A percentile compares a stretch with the other conserved stretches of the same genome.
These are phyloP conservation scores for Cytospora mali DNA, from an alignment of 2,329 filamentous ascomycete genomes.

Conservation along the genomic window DNA sequence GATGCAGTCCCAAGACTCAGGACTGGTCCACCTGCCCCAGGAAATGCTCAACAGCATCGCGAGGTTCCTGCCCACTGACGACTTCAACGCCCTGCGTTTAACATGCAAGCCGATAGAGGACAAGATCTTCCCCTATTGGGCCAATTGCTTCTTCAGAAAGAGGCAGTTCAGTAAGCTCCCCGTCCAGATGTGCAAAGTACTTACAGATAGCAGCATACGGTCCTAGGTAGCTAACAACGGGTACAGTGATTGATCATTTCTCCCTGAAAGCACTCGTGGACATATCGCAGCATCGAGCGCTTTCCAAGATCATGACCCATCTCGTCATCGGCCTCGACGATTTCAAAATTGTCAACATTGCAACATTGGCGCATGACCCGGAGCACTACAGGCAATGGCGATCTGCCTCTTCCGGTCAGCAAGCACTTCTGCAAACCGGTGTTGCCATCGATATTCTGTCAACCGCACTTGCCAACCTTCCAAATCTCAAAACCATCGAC, in stretches of 20 bases:
- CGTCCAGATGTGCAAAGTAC: too few species aligned
- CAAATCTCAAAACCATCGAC: constrained; percentile 57
- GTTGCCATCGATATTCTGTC: constrained; percentile 55
- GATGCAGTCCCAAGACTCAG: neutral
- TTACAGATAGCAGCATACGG: too few species aligned
- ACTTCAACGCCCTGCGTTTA: constrained; percentile 57
- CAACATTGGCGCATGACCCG: neutral
- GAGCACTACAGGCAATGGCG: neutral
- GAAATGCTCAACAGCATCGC: constrained; percentile 63
- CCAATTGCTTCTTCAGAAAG: constrained; percentile 65
- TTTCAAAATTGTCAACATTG: constrained; percentile 17
- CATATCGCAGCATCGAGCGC: constrained; percentile 50
- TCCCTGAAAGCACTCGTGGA: constrained; percentile 53
- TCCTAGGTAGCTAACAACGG: constrained; percentile 34
- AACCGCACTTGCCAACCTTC: constrained; percentile 57
- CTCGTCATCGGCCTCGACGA: constrained; percentile 53
- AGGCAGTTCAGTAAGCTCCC: constrained; percentile 57
- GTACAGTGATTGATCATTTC: constrained; percentile 42
- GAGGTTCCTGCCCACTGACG: constrained; percentile 53
- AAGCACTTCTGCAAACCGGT: constrained; percentile 46
- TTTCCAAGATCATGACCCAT: constrained; percentile 45
- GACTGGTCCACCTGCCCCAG: constrained; percentile 48
- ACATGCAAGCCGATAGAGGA: constrained; percentile 58
- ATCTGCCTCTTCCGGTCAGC: constrained; percentile 32
- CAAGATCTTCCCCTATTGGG: constrained; percentile 57